Percentiles rank a stretch among this genome's conserved stretches.
Evolutionary conservation across 192 early-diverging fungal species (phyloP).

Genomic region (Allomyces arbusculus): DNA sequence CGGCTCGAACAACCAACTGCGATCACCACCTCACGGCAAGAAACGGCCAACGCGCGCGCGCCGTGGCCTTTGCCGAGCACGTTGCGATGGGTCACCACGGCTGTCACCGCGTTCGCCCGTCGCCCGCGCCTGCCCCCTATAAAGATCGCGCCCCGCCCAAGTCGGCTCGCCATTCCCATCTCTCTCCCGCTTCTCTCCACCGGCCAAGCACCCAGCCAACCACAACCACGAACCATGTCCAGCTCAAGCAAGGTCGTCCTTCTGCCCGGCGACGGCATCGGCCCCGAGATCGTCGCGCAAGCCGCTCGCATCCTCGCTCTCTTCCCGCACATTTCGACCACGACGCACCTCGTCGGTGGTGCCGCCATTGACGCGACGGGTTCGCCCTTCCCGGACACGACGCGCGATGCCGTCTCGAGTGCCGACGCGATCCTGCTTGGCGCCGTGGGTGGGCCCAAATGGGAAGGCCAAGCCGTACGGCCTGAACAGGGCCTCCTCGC

Average conservation of each 20-base stretch:
- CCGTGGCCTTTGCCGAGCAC: too few relatives aligned
- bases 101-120: too few relatives aligned
- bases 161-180: too few relatives aligned
- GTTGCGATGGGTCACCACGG: too few relatives aligned
- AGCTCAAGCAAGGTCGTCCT: conserved; percentile 39
- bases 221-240: background rate
- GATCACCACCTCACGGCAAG: too few relatives aligned
- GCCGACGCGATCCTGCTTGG: conserved; percentile 89
- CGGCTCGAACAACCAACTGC: too few relatives aligned
- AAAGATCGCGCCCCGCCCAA: too few relatives aligned
- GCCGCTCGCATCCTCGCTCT: conserved; percentile 74
- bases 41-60: too few relatives aligned
- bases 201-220: background rate
- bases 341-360: conserved; percentile 70
- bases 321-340: conserved; percentile 49
- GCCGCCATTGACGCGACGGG: conserved; percentile 79
- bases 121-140: too few relatives aligned
- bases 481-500: conserved; percentile 88
- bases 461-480: conserved; percentile 61
- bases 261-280: conserved; percentile 84
- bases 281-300: conserved; percentile 84
- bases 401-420: conserved; percentile 55
- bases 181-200: background rate
- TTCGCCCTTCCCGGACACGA: conserved; percentile 61
- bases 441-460: conserved; percentile 94